Evolutionary conservation across 2,329 filamentous ascomycete genomes (phyloP).

Genomic region (Thelonectria olida): DNA sequence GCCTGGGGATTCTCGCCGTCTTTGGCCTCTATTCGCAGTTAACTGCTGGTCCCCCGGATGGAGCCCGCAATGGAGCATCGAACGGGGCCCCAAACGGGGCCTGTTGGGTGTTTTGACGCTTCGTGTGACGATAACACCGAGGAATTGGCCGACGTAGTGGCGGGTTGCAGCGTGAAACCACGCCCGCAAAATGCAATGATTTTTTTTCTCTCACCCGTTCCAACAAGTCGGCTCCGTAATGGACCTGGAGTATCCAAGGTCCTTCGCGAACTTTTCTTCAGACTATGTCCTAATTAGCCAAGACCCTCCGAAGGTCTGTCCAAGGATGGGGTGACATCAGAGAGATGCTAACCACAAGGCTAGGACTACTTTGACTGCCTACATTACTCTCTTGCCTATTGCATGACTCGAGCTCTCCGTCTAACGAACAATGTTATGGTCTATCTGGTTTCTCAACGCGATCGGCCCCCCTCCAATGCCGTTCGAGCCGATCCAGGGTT

Average conservation of each 20-base stretch:
- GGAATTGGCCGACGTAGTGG: conserved; percentile 33
- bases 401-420: neutral
- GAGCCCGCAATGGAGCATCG: conserved; percentile 2
- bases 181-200: neutral
- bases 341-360: too few relatives aligned
- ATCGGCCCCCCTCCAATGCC: conserved; percentile 3
- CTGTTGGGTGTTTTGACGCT: conserved; percentile 17
- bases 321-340: too few relatives aligned
- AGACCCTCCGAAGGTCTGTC: too few relatives aligned
- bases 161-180: neutral
- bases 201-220: too few relatives aligned
- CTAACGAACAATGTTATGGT: too few relatives aligned
- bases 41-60: conserved; percentile 25
- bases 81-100: conserved; percentile 18
- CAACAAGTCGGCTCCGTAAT: too few relatives aligned
- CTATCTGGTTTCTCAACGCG: neutral
- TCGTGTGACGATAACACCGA: conserved; percentile 37
- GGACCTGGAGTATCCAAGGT: too few relatives aligned
- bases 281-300: too few relatives aligned
- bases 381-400: too few relatives aligned
- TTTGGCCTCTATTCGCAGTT: neutral
- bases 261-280: too few relatives aligned
- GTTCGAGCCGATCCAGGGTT: conserved; percentile 12
- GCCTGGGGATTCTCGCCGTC: conserved; percentile 5
- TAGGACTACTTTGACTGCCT: too few relatives aligned